phyloP scores from a whole-genome alignment of 176 grass and related monocot species.

The Cocos nucifera region DNA sequence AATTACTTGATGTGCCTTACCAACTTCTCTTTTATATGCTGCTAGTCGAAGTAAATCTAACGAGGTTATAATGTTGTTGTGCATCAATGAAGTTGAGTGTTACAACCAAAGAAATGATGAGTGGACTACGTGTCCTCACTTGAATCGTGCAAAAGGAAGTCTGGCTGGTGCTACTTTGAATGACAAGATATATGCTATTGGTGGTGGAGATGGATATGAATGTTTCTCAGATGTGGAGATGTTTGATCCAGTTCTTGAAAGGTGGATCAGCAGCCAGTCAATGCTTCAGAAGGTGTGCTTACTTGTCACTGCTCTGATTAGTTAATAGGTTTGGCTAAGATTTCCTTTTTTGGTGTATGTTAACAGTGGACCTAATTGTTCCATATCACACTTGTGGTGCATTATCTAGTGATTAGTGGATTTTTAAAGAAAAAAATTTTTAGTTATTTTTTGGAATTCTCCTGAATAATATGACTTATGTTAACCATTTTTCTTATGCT shows the following conservation, averaged over 20 bases:
- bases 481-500: too few species aligned
- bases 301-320: not conserved
- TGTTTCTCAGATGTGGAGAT: constrained; percentile 79
- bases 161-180: constrained; percentile 58
- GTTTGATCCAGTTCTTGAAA: constrained; percentile 64
- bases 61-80: not conserved
- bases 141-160: constrained; percentile 60
- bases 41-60: constrained; percentile 3
- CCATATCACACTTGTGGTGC: too few species aligned
- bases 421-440: too few species aligned
- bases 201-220: constrained; percentile 51
- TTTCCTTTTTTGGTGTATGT: too few species aligned
- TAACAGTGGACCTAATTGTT: too few species aligned
- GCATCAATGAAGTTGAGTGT: constrained; percentile 51
- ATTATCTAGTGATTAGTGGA: too few species aligned
- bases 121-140: constrained; percentile 47
- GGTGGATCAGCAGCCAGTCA: constrained; percentile 45
- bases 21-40: constrained; percentile 8
- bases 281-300: constrained; percentile 48
- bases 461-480: too few species aligned
- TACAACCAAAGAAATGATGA: constrained; percentile 37
- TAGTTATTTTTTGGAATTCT: too few species aligned
- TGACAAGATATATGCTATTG: constrained; percentile 79
- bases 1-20: constrained; percentile 24
- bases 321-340: not conserved